phyloP scores from a whole-genome alignment of 1,139 yeast species.

The Suzukiozyma palmioleophila region DNA sequence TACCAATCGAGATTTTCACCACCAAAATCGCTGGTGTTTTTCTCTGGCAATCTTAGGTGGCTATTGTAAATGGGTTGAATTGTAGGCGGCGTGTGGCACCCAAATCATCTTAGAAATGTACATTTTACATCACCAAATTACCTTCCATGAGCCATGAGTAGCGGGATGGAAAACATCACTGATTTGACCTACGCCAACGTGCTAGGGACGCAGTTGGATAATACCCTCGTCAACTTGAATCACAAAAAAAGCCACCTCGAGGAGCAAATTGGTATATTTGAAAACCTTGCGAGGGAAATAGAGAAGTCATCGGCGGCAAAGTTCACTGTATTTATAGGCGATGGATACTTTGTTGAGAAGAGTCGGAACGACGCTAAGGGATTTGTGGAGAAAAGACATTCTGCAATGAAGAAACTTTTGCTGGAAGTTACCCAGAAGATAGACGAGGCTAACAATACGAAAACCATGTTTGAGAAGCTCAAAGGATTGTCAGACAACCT shows the following conservation, averaged over 20 bases:
- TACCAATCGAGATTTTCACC: too few species aligned
- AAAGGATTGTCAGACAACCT: slow-evolving; percentile 12
- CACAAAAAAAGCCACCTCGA: slow-evolving; percentile 12
- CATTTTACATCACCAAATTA: too few species aligned
- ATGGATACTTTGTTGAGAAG: slow-evolving; percentile 55
- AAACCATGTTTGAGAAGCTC: slow-evolving; percentile 26
- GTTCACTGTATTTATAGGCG: slow-evolving; percentile 51
- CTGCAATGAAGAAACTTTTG: slow-evolving; percentile 32
- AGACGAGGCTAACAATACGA: slow-evolving; percentile 38
- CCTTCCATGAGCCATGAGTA: background rate
- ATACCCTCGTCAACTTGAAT: slow-evolving; percentile 12
- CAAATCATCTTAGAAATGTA: too few species aligned
- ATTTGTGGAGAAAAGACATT: slow-evolving; percentile 39
- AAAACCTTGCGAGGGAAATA: slow-evolving; percentile 8
- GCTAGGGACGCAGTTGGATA: slow-evolving; percentile 11
- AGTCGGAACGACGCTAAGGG: slow-evolving; percentile 37
- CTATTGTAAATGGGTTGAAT: too few species aligned
- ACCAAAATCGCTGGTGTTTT: too few species aligned
- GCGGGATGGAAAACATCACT: background rate
- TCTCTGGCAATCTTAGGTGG: too few species aligned
- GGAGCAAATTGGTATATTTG: slow-evolving; percentile 11
- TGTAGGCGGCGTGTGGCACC: too few species aligned
- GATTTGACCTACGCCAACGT: slow-evolving; percentile 4
- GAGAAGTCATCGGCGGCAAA: slow-evolving; percentile 7
- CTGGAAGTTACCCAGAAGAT: slow-evolving; percentile 38